Base-by-base conservation (phyloP, 2,329 filamentous ascomycete species). In the Coniochaeta sp. region DNA sequence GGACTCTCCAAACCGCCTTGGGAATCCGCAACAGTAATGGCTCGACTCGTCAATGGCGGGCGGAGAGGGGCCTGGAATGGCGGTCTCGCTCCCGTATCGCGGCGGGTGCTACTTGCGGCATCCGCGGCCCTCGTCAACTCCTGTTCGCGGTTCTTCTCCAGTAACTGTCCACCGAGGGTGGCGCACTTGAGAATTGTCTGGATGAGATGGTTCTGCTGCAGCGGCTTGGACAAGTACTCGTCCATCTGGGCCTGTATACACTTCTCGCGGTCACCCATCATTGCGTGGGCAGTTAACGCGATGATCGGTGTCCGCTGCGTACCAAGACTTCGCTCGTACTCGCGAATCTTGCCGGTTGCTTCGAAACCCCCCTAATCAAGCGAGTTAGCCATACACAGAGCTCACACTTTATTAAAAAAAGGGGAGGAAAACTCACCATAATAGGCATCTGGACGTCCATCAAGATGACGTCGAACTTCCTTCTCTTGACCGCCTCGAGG, bases 401-500 rank as follows among this genome's bases (percentile, higher is more conserved):
- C 68, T n/a, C 64, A 65, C 58, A 61, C n/a, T 31, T 31, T 9
- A 28, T 33, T 9, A 50, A 17, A 50, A 17, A 17, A 44, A 61
- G 58, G 34, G 54, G 24, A 6, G 34, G 12, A 36, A 64, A 57
- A 58, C 85, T 78, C 77, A 90, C 88, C 93, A 98, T 98, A 69
- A 98, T 90, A n/a, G 95, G 95, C 95, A 99, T 99, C 73, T 98
- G 95, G 19, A 99, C 95, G 71, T 99, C 95, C 95, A 99, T 99
- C 57, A 99, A 82, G 65, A 99, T 95, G 63, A 96, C 91, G 73
- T 99, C 95, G 72, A 96, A 99, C 71, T 91, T 89, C 77, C 89
- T 93, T 72, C 88, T 86, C 80, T 96, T 93, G 67, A 97, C 87
- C n/a, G 90, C 88, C 70, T 97, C 90, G 16, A 98, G 87, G 1